phyloP scores from a whole-genome alignment of 139 green algal species.

The Coelastrella sp. region DNA sequence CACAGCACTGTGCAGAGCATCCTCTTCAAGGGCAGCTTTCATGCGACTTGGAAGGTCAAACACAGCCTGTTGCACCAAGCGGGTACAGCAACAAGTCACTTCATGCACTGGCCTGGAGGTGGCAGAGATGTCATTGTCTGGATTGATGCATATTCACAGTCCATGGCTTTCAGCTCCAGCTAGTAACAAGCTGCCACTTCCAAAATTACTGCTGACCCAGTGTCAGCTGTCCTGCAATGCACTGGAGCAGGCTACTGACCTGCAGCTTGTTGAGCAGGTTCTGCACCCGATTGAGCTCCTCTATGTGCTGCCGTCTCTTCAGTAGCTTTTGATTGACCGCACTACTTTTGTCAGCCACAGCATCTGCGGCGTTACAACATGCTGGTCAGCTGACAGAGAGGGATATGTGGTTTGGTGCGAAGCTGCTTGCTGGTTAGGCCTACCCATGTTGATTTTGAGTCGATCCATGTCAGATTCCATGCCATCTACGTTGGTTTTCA shows the following conservation, averaged over 20 bases:
- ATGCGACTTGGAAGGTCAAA: constrained; percentile 85
- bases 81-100: not conserved
- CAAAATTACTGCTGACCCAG: no score
- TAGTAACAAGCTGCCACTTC: no score
- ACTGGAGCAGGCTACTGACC: constrained; percentile 46
- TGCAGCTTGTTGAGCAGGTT: constrained; percentile 89
- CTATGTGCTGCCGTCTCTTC: constrained; percentile 81
- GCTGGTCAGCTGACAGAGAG: no score
- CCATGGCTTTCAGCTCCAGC: no score
- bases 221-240: not conserved
- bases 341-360: constrained; percentile 75
- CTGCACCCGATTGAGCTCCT: constrained; percentile 89
- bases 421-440: not conserved
- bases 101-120: no score
- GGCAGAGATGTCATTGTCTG: no score
- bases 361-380: constrained; percentile 62
- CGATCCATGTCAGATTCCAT: constrained; percentile 84
- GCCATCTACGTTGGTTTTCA: constrained; percentile 73
- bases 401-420: no score
- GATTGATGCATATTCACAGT: no score
- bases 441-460: constrained; percentile 73
- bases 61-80: constrained; percentile 60
- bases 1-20: constrained; percentile 82
- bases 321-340: constrained; percentile 88
- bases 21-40: constrained; percentile 69